phyloP scores from a whole-genome alignment of 495 filamentous ascomycete species.

The Oidiodendron maius region DNA sequence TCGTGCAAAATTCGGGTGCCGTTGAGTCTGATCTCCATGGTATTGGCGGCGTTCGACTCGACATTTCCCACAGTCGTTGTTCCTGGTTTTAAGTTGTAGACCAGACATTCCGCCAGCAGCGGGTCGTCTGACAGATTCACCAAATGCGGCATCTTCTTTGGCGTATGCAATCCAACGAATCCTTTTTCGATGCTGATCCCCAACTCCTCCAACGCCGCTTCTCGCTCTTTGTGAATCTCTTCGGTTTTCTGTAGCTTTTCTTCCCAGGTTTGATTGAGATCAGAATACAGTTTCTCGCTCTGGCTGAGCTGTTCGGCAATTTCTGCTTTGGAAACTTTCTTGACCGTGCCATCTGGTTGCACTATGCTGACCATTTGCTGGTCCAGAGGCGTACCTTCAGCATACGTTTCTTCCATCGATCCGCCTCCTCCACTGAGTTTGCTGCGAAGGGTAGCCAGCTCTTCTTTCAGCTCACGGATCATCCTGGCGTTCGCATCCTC shows the following conservation, averaged over 20 bases:
- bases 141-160: slow-evolving; percentile 98
- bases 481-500: slow-evolving; percentile 98
- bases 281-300: slow-evolving; percentile 90
- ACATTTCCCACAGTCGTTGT: slow-evolving; percentile 90
- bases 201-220: slow-evolving; percentile 90
- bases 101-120: slow-evolving; percentile 88
- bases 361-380: slow-evolving; percentile 96
- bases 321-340: slow-evolving; percentile 96
- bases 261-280: slow-evolving; percentile 99
- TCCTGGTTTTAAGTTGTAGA: slow-evolving; percentile 97
- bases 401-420: slow-evolving; percentile 62
- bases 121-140: slow-evolving; percentile 98
- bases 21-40: slow-evolving; percentile 86
- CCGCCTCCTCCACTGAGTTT: slow-evolving; percentile 67
- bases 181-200: slow-evolving; percentile 99
- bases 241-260: slow-evolving; percentile 93
- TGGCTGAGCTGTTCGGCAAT: slow-evolving; percentile 95
- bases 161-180: slow-evolving; percentile 89
- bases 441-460: slow-evolving; percentile 76
- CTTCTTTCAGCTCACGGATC: slow-evolving; percentile 97
- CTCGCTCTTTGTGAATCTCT: slow-evolving; percentile 93
- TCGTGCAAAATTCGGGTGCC: slow-evolving; percentile 87
- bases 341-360: slow-evolving; percentile 75
- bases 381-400: slow-evolving; percentile 85
- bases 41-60: slow-evolving; percentile 66